Percentiles rank a stretch among this genome's conserved stretches.
These are phyloP conservation scores for Nakaseomyces kungkrabaensis DNA, from an alignment of 1,139 yeast genomes.

Conservation along the genomic window DNA sequence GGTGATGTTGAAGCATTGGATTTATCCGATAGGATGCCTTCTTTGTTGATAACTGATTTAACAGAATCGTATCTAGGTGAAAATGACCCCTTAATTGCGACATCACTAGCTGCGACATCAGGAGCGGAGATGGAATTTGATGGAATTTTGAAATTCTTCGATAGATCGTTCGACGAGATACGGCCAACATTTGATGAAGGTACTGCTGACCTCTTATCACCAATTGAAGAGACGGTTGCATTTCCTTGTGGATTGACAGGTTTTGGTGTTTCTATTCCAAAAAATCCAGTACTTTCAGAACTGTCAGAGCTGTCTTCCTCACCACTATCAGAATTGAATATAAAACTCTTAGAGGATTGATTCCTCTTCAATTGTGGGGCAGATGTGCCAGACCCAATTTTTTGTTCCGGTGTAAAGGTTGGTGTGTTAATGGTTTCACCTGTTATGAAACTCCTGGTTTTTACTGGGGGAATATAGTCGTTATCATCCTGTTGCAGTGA, in stretches of 20 bases:
- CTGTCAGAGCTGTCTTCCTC: constrained; percentile 14
- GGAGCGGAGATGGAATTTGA: constrained; percentile 14
- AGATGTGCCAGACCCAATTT: background rate
- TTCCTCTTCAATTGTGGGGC: constrained; percentile 9
- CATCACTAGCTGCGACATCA: constrained; percentile 33
- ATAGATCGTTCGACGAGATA: constrained; percentile 2
- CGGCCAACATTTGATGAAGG: constrained; percentile 1
- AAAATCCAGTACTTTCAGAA: constrained; percentile 5
- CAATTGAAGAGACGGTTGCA: background rate
- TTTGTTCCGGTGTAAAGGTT: background rate
- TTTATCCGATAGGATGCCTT: constrained; percentile 7
- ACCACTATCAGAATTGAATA: constrained; percentile 26
- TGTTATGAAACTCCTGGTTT: constrained; percentile 25
- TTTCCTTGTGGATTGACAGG: constrained; percentile 1
- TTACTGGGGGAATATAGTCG: constrained; percentile 5
- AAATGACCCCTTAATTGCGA: constrained; percentile 38
- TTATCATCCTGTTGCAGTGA: constrained; percentile 6
- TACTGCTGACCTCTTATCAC: background rate
- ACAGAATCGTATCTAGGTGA: constrained; percentile 25
- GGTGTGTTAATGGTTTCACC: constrained; percentile 10
- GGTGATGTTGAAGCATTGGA: background rate
- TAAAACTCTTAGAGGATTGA: constrained; percentile 20
- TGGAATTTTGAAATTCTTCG: constrained; percentile 9
- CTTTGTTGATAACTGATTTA: constrained; percentile 19
- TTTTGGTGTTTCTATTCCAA: constrained; percentile 10